Evolutionary conservation across 768 basidiomycete genomes (phyloP), one percentile per base, ranked within the genome.

Genomic region (Gloeopeniophorella convolvens): DNA sequence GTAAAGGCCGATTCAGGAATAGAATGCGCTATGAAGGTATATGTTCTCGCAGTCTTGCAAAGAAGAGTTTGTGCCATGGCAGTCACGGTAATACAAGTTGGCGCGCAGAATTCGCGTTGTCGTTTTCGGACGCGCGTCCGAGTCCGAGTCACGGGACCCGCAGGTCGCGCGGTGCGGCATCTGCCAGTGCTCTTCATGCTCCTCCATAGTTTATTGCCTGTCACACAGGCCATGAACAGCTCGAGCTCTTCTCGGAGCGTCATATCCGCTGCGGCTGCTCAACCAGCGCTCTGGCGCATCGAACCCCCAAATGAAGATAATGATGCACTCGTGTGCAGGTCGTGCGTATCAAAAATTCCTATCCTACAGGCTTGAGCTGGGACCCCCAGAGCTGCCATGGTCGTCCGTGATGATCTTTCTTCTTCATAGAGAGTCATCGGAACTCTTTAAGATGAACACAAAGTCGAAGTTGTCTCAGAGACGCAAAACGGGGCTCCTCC

Each of bases 221-320:
- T 62, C 89, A 93, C 62, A 85, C 85, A 12, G 74, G 88, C 63
- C 88, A 90, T 64, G 84, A 91, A 60, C 89, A 92, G 63, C 65
- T 91, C 44, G 89, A 92, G 65, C 73, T 92, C 51, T 91, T 92
- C 67, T 87, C 89, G 1, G 91, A 92, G 63, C 78, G 89, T 57
- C 68, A 73, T 51, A 90, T 91, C 61, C 79, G 83, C 28, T 92
- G 89, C 61, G 89, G 91, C 65, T 92, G 89, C 64, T 87, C 89
- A 3, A 91, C 89, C 15, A 50, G 66, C 11, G 70, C 77, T 4
- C 66, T 89, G 18, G 59, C 74, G 0, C 82, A 83, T 53, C 46
- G 82, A 85, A 65, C 72, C 71, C 9, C 72, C 67, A 49, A 91
- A 90, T 60, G 58, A 55, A 35, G 59, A 85, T 61, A 91, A 92